Evolutionary conservation across 2,329 filamentous ascomycete genomes (phyloP), one percentile per base, ranked within the genome.

Genomic region (Xylaria hypoxylon): DNA sequence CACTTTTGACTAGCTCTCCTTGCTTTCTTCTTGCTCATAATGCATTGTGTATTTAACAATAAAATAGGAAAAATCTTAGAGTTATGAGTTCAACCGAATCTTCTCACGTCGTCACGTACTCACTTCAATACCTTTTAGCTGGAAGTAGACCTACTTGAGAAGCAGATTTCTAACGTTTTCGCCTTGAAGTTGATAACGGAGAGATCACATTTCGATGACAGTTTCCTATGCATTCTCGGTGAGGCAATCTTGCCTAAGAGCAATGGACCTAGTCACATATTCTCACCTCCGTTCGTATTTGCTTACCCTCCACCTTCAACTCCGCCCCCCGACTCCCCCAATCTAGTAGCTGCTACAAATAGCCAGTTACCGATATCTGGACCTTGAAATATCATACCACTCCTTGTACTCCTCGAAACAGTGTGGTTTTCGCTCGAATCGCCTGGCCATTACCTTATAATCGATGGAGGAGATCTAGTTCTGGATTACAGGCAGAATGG

Each of bases 361-460:
- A 5, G 10, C 19, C 24, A 3, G 22, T 11, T 44, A 44, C 62
- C 61, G n/a, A 65, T 44, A 44, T 22, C 2, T 11, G 28, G 28
- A 28, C 13, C 13, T 28, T 24, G 11, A 1, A 63, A 68, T 62
- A 91, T 92, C 38, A 77, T 90, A 0, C 88, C 89, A 17, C 82
- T 92, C 0, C 70, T 91, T 2, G 52, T 85, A 0, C 81, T 92
- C 0, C 81, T 91, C 60, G 74, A 70, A 0, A 75, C 82, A 2
- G 84, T 90, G 33, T 89, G 87, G 85, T 87, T 90, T 78, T 89
- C 92, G 76, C 90, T 90, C 0, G 90, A 93, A 69, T 90, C 88
- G 0, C 90, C 89, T 0, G n/a, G n/a, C n/a, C 82, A 90, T 1
- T 91, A 87, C 85, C 83, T 92, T 24, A 33, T 15, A 48, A 2